Conservation (phyloP, 768 basidiomycete species). For the Suillus sp. region DNA sequence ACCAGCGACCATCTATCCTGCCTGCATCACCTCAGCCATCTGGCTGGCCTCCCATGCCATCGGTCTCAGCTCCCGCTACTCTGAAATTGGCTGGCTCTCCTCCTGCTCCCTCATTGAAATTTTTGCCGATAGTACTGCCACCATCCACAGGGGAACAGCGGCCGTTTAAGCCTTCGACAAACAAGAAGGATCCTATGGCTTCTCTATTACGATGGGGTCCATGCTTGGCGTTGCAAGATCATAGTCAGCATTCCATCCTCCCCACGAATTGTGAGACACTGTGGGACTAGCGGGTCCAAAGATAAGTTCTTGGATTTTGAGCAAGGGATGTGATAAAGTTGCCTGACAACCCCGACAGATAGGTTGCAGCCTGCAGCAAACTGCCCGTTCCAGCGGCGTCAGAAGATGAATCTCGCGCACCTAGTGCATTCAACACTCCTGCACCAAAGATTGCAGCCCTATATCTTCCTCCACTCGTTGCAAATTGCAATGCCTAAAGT, state of each 20-base stretch:
- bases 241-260: constrained; percentile 36
- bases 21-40: constrained; percentile 18
- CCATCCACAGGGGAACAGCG: constrained; percentile 30
- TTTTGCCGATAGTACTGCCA: constrained; percentile 14
- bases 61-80: constrained; percentile 5
- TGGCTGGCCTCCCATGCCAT: not conserved
- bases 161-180: constrained; percentile 39
- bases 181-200: constrained; percentile 66
- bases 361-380: constrained; percentile 53
- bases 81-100: constrained; percentile 34
- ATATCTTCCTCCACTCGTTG: constrained; percentile 59
- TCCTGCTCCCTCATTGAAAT: constrained; percentile 15
- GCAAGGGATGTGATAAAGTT: constrained; percentile 42
- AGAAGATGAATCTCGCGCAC: constrained; percentile 49
- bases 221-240: constrained; percentile 23
- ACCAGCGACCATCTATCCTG: constrained; percentile 35
- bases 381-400: constrained; percentile 47
- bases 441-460: constrained; percentile 58
- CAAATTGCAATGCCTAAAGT: constrained; percentile 51
- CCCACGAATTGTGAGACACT: constrained; percentile 27
- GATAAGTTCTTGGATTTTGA: constrained; percentile 41
- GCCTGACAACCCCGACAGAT: constrained; percentile 54
- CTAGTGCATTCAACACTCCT: constrained; percentile 50
- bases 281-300: constrained; percentile 32
- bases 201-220: constrained; percentile 47